Evolutionary conservation across 1,284 basidiomycete genomes (phyloP).

Genomic region (Vanrija sp.): DNA sequence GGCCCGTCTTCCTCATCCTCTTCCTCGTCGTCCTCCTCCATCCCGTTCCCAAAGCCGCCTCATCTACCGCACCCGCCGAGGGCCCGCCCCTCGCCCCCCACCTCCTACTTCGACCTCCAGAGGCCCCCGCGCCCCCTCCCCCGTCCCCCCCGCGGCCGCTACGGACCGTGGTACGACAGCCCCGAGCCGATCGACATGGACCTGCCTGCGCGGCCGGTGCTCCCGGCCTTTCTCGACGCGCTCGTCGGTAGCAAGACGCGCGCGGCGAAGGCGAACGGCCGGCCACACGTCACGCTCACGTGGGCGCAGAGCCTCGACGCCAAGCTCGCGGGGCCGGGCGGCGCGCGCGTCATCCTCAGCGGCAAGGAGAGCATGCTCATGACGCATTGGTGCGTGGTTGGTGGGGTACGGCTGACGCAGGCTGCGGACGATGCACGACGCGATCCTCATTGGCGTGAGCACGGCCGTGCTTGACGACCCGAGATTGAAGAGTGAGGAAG

Average conservation of each 20-base stretch:
- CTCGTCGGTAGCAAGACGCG: slow-evolving; percentile 7
- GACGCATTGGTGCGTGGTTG: slow-evolving; percentile 73
- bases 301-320: slow-evolving; percentile 94
- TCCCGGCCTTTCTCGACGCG: slow-evolving; percentile 4
- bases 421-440: slow-evolving; percentile 85
- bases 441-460: slow-evolving; percentile 84
- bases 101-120: no score
- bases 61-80: no score
- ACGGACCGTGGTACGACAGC: no score
- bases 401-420: slow-evolving; percentile 47
- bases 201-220: no score
- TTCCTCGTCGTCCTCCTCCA: no score
- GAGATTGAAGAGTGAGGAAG: slow-evolving; percentile 73
- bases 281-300: slow-evolving; percentile 65
- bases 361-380: slow-evolving; percentile 84
- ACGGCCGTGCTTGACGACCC: slow-evolving; percentile 90
- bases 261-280: slow-evolving; percentile 1
- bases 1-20: no score
- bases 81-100: no score
- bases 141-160: no score
- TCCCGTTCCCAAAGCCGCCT: no score
- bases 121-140: no score
- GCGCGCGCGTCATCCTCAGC: slow-evolving; percentile 75
- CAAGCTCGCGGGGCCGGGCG: slow-evolving; percentile 75
- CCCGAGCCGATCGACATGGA: no score